These are phyloP conservation scores for Colletotrichum truncatum DNA, from an alignment of 2,329 filamentous ascomycete genomes.

Conservation along the genomic window DNA sequence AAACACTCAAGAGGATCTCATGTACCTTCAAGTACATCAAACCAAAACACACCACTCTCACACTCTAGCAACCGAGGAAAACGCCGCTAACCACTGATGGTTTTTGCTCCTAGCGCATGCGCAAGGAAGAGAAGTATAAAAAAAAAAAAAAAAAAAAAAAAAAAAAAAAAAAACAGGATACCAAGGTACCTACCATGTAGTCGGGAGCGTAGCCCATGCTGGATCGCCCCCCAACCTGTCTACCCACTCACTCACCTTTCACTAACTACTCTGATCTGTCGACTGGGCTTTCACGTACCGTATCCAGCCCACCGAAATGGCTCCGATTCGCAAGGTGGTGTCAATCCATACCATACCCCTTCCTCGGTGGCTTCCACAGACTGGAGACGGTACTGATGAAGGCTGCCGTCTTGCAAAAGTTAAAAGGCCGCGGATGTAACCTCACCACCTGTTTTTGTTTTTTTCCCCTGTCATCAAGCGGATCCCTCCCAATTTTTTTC, in stretches of 20 bases:
- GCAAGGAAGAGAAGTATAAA: background rate
- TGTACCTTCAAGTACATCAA: background rate
- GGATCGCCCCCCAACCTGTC: background rate
- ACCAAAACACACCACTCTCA: background rate
- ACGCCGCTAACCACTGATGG: slow-evolving; percentile 9
- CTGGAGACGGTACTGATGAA: background rate
- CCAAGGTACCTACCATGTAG: no score
- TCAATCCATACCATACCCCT: no score
- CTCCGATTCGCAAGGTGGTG: slow-evolving; percentile 17
- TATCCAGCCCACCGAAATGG: slow-evolving; percentile 6
- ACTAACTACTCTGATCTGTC: background rate
- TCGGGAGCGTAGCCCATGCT: background rate
- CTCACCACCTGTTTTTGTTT: background rate
- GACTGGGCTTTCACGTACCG: background rate
- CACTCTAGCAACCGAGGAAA: background rate
- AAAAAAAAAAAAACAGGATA: no score
- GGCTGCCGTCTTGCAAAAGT: background rate
- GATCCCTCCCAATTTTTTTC: background rate
- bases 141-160: background rate
- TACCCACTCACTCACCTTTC: background rate
- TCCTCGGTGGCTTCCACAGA: background rate
- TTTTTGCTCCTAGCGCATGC: background rate
- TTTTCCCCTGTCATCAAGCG: background rate
- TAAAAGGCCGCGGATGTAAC: slow-evolving; percentile 22
- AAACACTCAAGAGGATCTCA: background rate